Evolutionary conservation across 306 rosid species (phyloP), one percentile per base, ranked within the genome.

Genomic region (Castanea sativa): DNA sequence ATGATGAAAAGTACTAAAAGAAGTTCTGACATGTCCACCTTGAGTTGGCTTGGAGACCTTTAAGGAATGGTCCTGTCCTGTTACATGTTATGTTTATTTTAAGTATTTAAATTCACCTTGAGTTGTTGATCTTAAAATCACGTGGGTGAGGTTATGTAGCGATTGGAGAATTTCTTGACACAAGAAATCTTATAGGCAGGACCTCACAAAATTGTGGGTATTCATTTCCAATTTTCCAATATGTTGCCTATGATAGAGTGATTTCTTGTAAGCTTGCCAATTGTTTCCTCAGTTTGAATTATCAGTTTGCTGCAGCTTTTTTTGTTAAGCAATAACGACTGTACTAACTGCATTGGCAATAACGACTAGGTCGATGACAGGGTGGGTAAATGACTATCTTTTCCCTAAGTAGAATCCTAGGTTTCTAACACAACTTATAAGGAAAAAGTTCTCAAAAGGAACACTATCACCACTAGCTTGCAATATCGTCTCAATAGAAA

Each of bases 351-450:
- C 53, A 57, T 73, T 84, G 74, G 76, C 61, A 38, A 77, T 72
- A 79, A 85, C 80, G 27, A 71, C 82, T 82, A 93, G 99, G 97
- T 96, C 60, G 91, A 90, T 43, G 92, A 93, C 86, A 82, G 91
- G 90, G 98, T 7, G 45, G 45, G 45, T 93, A 83, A 96, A 89
- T 71, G 97, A 98, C 33, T 96, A 86, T 83, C 86, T 96, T 78
- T 96, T 84, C 76, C 96, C 96, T 12, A 90, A 84, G 91, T 92
- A 91, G 67, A 86, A 91, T 80, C 78, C 77, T 19, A 79, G 60
- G 73, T 84, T 79, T 80, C 84, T 96, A 70, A 80, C 90, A 33
- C 88, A 90, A 84, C 87, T 91, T 74, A 32, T 91, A n/a, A 55
- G 79, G 75, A 91, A 93, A 89, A 87, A 88, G 74, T 78, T 93